These are phyloP conservation scores for Phyllostachys edulis DNA, from an alignment of 176 grass and related monocot species.

Conservation along the genomic window DNA sequence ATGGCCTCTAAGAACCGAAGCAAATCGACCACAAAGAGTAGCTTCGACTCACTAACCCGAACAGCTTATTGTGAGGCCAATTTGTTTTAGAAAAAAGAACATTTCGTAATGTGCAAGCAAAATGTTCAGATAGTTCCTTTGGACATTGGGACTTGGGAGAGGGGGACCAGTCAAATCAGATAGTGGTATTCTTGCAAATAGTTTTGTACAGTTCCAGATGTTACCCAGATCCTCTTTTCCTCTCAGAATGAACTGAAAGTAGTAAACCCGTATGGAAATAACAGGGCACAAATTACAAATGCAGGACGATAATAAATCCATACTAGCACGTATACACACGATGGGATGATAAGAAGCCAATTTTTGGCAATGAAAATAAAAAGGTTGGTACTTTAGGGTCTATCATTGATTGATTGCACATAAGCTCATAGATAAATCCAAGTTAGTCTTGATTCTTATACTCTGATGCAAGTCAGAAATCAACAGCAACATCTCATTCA, in stretches of 20 bases:
- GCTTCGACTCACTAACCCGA: too few relatives aligned
- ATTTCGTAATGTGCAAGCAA: too few relatives aligned
- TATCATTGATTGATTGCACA: neutral
- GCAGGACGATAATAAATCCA: neutral
- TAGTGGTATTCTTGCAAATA: neutral
- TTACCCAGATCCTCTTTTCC: neutral
- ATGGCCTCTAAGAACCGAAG: too few relatives aligned
- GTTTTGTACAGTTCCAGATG: neutral
- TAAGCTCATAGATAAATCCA: neutral
- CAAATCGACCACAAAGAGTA: too few relatives aligned
- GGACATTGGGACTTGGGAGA: too few relatives aligned
- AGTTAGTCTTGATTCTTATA: constrained; percentile 23
- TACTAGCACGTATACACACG: constrained; percentile 11
- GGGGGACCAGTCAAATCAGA: too few relatives aligned
- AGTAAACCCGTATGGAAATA: neutral
- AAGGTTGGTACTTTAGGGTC: neutral
- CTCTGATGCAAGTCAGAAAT: constrained; percentile 11
- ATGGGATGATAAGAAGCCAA: neutral
- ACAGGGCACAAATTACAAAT: neutral
- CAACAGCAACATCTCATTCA: constrained; percentile 15
- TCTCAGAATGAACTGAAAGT: neutral
- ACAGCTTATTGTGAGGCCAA: too few relatives aligned
- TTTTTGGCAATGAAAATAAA: constrained; percentile 1
- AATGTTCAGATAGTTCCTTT: too few relatives aligned
- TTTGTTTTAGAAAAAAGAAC: too few relatives aligned